These are phyloP conservation scores for Artemisia tridentata DNA, from an alignment of 129 eudicot genomes.

Conservation along the genomic window DNA sequence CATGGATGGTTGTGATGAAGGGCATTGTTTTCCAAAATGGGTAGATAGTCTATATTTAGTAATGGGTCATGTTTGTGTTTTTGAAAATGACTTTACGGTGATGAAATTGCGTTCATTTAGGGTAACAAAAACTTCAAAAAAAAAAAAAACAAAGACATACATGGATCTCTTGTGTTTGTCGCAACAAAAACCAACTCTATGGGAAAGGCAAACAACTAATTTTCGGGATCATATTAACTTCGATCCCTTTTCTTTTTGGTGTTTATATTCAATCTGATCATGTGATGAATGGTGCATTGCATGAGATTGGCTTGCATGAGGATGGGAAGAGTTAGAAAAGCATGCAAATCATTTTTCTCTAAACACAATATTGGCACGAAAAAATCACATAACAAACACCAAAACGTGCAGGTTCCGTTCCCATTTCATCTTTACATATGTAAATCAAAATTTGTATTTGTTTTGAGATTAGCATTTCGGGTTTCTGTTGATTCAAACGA, in stretches of 20 bases:
- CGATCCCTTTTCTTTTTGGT: neutral
- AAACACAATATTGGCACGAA: constrained; percentile 39
- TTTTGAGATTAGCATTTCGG: no score
- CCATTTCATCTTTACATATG: neutral
- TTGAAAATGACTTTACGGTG: no score
- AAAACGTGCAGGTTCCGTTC: constrained; percentile 16
- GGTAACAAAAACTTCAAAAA: no score
- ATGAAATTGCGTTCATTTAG: no score
- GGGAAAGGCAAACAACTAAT: neutral
- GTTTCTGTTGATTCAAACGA: neutral
- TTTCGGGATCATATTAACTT: neutral
- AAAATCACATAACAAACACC: constrained; percentile 23
- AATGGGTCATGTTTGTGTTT: no score
- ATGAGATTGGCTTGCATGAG: constrained; percentile 14
- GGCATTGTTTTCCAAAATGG: no score
- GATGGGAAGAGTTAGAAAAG: constrained; percentile 44
- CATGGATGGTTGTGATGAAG: no score
- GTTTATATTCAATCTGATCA: neutral
- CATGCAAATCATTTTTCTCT: constrained; percentile 50
- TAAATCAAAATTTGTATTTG: neutral
- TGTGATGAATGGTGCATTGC: constrained; percentile 10
- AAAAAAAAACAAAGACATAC: no score
- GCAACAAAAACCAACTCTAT: no score
- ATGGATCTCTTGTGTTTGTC: no score
- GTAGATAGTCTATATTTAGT: no score